Conservation (phyloP, 2,329 filamentous ascomycete species). For the Fusarium dlaminii region DNA sequence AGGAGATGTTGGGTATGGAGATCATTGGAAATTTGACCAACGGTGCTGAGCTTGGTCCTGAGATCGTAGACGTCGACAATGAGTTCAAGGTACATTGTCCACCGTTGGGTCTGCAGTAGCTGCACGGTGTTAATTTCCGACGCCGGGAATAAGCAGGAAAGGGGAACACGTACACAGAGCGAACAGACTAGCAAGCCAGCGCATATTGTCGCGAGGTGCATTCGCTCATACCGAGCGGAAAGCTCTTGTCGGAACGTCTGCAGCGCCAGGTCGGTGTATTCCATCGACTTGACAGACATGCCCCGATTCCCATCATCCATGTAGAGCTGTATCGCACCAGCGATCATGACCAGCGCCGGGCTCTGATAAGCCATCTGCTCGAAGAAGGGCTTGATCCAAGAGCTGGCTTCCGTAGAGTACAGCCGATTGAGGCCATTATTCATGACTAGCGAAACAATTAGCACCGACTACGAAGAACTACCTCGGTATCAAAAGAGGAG, state of each 20-base stretch:
- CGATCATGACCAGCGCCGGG: conserved; percentile 32
- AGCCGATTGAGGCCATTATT: conserved; percentile 29
- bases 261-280: conserved; percentile 30
- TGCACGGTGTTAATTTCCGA: not conserved
- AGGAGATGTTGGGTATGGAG: conserved; percentile 23
- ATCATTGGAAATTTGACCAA: conserved; percentile 19
- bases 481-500: conserved; percentile 1
- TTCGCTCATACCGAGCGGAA: conserved; percentile 19
- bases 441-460: conserved; percentile 23
- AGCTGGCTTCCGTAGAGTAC: conserved; percentile 35
- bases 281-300: conserved; percentile 37
- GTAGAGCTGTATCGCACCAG: conserved; percentile 36
- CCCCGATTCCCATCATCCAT: conserved; percentile 27
- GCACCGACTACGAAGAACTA: conserved; percentile 1
- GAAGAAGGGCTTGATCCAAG: conserved; percentile 38
- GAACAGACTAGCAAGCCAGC: conserved; percentile 37
- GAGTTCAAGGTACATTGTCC: conserved; percentile 37
- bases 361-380: conserved; percentile 38
- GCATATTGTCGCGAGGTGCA: conserved; percentile 31
- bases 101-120: conserved; percentile 36
- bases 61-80: conserved; percentile 36
- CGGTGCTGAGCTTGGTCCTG: conserved; percentile 8
- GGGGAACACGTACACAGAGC: conserved; percentile 28
- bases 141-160: not conserved
- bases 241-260: conserved; percentile 39